Evolutionary conservation across 1,139 yeast species (phyloP).

Genomic region (Taphrina betulina): DNA sequence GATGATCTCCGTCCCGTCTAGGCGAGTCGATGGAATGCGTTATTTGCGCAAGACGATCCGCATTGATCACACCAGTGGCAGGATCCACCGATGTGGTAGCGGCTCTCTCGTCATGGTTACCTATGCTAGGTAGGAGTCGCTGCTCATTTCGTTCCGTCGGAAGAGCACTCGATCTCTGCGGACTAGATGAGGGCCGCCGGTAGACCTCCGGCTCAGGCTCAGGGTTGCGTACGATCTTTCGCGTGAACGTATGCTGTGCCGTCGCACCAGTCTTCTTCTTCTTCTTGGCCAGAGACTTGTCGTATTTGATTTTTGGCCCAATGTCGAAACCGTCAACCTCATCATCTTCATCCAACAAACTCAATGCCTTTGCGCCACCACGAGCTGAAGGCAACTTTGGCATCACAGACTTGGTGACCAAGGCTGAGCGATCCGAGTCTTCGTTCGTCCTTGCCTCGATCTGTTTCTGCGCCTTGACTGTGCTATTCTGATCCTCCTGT

Average conservation of each 20-base stretch:
- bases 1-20: conserved; percentile 36
- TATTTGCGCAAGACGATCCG: neutral
- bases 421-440: neutral
- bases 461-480: neutral
- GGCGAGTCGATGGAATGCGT: conserved; percentile 32
- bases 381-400: no score
- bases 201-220: conserved; percentile 31
- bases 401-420: neutral
- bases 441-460: neutral
- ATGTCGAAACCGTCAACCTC: conserved; percentile 37
- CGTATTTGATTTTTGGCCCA: conserved; percentile 35
- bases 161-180: neutral
- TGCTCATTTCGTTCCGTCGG: neutral
- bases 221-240: conserved; percentile 2
- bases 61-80: conserved; percentile 37
- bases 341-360: conserved; percentile 37
- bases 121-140: neutral
- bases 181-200: conserved; percentile 39
- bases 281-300: conserved; percentile 26
- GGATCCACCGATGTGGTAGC: neutral
- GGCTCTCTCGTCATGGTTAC: no score
- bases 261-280: conserved; percentile 29
- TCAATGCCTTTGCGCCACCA: conserved; percentile 34
- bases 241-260: conserved; percentile 14
- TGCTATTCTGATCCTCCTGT: neutral